These are phyloP conservation scores for Emmonsiellopsis sp. DNA, from an alignment of 2,329 filamentous ascomycete species.

Conservation along the genomic window DNA sequence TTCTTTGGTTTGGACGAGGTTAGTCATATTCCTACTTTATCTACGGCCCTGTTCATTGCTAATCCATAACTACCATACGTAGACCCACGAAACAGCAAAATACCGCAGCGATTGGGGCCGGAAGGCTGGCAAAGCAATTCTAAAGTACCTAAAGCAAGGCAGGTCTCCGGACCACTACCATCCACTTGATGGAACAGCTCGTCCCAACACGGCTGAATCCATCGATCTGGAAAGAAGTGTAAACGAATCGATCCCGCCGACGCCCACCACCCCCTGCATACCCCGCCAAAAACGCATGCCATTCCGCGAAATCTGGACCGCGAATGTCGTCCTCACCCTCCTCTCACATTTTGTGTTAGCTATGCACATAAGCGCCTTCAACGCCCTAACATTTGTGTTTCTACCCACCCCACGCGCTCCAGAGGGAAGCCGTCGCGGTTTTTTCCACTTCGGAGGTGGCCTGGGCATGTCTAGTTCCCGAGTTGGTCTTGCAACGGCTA, in stretches of 20 bases:
- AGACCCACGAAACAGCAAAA: constrained; percentile 31
- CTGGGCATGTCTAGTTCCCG: constrained; percentile 62
- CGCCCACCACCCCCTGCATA: constrained; percentile 17
- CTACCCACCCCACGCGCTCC: constrained; percentile 59
- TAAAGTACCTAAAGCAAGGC: constrained; percentile 18
- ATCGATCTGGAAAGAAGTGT: constrained; percentile 25
- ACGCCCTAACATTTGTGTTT: constrained; percentile 67
- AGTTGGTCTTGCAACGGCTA: constrained; percentile 70
- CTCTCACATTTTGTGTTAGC: constrained; percentile 60
- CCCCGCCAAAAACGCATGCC: constrained; percentile 30
- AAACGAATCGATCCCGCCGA: constrained; percentile 18
- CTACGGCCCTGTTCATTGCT: background rate
- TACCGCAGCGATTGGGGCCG: constrained; percentile 35
- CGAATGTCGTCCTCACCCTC: constrained; percentile 49
- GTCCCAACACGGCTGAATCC: constrained; percentile 20
- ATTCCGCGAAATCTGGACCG: constrained; percentile 45
- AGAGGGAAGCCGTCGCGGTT: constrained; percentile 30
- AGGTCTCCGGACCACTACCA: constrained; percentile 24
- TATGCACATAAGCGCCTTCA: constrained; percentile 67
- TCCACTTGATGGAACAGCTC: constrained; percentile 20
- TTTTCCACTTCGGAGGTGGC: constrained; percentile 59
- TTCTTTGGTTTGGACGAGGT: constrained; percentile 61
- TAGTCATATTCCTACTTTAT: constrained; percentile 9
- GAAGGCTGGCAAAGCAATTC: constrained; percentile 27
- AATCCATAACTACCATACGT: background rate